Evolutionary conservation across 192 early-diverging fungal genomes (phyloP).

Genomic region (Backusella circina): DNA sequence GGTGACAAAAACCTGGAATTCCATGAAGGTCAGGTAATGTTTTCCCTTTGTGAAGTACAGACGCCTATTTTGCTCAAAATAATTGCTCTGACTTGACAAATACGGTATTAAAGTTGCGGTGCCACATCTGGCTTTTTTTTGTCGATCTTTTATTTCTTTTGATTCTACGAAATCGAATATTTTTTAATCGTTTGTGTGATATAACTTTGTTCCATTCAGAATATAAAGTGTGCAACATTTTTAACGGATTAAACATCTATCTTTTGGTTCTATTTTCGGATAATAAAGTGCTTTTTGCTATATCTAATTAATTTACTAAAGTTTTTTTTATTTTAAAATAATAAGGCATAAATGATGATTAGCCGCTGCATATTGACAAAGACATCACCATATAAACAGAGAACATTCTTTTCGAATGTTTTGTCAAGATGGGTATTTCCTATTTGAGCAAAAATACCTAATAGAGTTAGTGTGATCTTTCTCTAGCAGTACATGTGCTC

Average conservation of each 20-base stretch:
- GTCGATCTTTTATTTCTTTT: constrained; percentile 4
- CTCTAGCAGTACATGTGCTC: background rate
- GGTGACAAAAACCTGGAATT: background rate
- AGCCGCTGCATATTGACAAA: background rate
- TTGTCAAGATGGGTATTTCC: background rate
- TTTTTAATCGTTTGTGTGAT: background rate
- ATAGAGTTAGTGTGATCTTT: background rate
- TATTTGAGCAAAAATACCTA: background rate
- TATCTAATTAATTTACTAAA: background rate
- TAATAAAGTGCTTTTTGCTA: background rate
- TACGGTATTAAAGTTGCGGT: background rate
- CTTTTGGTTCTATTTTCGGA: background rate
- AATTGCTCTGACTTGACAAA: background rate
- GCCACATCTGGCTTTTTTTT: background rate
- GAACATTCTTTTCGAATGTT: background rate
- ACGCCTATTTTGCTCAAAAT: background rate
- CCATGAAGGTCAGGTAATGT: background rate
- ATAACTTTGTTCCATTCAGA: constrained; percentile 1
- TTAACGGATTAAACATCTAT: background rate
- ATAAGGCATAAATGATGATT: background rate
- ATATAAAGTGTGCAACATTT: background rate
- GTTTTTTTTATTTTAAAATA: background rate
- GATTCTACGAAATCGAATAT: background rate
- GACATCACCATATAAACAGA: background rate
- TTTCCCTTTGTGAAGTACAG: background rate